Conservation (phyloP, 345 rosid genomes). For the Cardamine resedifolia region DNA sequence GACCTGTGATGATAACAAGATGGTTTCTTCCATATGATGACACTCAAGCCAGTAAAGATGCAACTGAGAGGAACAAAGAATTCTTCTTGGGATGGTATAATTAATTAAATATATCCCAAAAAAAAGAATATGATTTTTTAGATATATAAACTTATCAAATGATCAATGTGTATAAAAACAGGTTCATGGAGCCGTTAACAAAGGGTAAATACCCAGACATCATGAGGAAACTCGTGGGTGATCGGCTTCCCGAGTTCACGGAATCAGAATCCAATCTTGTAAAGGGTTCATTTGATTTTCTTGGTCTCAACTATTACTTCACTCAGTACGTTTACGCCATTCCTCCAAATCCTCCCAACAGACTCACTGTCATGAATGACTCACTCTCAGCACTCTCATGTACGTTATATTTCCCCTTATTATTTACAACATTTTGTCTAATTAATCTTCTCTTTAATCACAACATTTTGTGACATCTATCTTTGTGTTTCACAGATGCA, state of each 20-base stretch:
- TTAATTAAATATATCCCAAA: neutral
- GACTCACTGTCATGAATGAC: neutral
- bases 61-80: slow-evolving; percentile 19
- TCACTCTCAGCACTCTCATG: neutral
- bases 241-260: slow-evolving; percentile 18
- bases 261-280: slow-evolving; percentile 4
- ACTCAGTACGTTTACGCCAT: slow-evolving; percentile 13
- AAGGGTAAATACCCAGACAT: slow-evolving; percentile 27
- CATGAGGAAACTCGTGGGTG: slow-evolving; percentile 14
- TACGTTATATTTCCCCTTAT: neutral
- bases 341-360: neutral
- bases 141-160: neutral
- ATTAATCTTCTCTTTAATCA: neutral
- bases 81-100: slow-evolving; percentile 37
- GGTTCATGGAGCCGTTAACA: slow-evolving; percentile 38
- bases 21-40: slow-evolving; percentile 29
- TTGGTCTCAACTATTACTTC: slow-evolving; percentile 34
- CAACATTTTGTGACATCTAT: neutral
- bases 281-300: slow-evolving; percentile 28
- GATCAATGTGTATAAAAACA: neutral
- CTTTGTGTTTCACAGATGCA: neutral
- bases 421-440: neutral
- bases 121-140: neutral
- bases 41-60: neutral
- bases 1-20: slow-evolving; percentile 38